phyloP scores from a whole-genome alignment of 768 basidiomycete genomes.

The Phaeotremella skinneri region DNA sequence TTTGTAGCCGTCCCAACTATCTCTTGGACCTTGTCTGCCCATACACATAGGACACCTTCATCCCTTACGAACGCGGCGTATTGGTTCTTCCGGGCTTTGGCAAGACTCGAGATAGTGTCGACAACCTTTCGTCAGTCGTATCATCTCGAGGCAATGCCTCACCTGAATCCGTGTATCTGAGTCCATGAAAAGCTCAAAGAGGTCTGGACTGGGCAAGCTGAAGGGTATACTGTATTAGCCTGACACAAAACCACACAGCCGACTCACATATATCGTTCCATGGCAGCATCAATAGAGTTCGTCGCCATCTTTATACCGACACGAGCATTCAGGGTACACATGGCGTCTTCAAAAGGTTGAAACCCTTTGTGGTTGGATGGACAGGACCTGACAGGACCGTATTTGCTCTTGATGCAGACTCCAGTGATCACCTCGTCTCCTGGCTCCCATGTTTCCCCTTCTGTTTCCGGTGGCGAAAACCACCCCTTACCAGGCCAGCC shows the following conservation, averaged over 20 bases:
- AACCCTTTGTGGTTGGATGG: conserved; percentile 76
- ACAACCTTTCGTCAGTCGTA: conserved; percentile 54
- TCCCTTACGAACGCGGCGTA: conserved; percentile 81
- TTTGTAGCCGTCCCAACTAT: conserved; percentile 60
- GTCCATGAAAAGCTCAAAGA: conserved; percentile 56
- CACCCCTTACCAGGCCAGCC: neutral
- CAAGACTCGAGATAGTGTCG: conserved; percentile 69
- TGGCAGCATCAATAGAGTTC: conserved; percentile 44
- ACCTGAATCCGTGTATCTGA: conserved; percentile 71
- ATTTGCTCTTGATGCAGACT: conserved; percentile 14
- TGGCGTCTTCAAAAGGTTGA: conserved; percentile 74
- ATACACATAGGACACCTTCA: conserved; percentile 76
- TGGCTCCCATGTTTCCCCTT: conserved; percentile 5
- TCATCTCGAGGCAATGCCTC: neutral
- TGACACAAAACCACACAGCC: conserved; percentile 55
- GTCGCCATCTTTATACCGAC: conserved; percentile 71
- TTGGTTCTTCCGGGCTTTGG: conserved; percentile 77
- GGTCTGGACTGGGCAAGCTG: conserved; percentile 5
- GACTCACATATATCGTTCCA: conserved; percentile 48
- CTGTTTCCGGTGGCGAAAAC: conserved; percentile 9
- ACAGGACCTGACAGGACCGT: conserved; percentile 59
- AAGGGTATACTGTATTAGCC: too few relatives aligned
- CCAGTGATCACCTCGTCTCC: conserved; percentile 13
- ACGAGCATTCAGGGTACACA: conserved; percentile 68
- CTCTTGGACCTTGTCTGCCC: conserved; percentile 73